Evolutionary conservation across 257 asterid species (phyloP).

Genomic region (Forsythia viridissima): DNA sequence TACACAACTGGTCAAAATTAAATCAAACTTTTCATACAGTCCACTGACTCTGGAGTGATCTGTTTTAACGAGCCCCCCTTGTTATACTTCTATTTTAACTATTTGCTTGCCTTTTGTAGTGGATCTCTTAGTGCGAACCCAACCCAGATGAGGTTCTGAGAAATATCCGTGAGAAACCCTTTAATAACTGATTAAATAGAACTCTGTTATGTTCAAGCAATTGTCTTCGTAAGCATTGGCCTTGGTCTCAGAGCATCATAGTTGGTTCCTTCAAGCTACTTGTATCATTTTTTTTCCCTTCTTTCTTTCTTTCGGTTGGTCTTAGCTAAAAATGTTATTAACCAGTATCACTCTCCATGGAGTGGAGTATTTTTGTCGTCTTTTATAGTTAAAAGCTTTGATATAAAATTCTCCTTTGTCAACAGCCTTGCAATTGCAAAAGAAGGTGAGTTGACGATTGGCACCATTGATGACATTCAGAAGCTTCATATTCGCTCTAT

Average conservation of each 20-base stretch:
- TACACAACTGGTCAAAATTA: not conserved
- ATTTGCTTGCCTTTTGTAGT: not conserved
- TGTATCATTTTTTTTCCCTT: not conserved
- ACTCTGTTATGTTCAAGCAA: not conserved
- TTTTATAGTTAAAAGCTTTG: constrained; percentile 9
- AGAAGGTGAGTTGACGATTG: constrained; percentile 96
- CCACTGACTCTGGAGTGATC: not conserved
- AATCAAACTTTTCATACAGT: not conserved
- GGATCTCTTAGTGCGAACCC: not conserved
- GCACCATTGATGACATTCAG: constrained; percentile 97
- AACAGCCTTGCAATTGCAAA: constrained; percentile 95
- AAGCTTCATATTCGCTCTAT: constrained; percentile 97
- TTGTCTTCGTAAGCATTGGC: too few species aligned
- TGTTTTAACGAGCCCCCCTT: not conserved
- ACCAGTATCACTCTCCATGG: not conserved
- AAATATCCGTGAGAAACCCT: not conserved
- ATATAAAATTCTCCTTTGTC: constrained; percentile 19
- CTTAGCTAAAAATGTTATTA: not conserved
- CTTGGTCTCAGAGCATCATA: too few species aligned
- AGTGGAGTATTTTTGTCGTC: constrained; percentile 5
- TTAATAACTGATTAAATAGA: not conserved
- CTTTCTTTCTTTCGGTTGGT: not conserved
- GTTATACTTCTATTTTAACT: not conserved
- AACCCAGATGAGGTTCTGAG: not conserved
- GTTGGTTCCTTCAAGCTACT: too few species aligned